Conservation (phyloP, 1,284 basidiomycete genomes). For the Apiotrichum laibachii region DNA sequence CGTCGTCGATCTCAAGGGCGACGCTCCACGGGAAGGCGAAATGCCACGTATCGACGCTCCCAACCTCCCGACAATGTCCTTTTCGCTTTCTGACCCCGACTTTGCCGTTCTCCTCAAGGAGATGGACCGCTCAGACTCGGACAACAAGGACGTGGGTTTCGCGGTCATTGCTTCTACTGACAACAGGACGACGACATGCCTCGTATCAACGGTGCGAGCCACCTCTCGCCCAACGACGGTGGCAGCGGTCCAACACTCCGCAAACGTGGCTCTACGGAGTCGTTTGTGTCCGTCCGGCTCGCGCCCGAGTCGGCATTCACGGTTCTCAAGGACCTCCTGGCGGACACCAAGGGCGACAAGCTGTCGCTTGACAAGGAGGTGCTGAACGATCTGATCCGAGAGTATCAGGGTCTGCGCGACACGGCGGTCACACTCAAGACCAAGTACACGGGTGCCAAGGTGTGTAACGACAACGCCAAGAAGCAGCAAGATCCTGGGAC, state of each 20-base stretch:
- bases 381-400: slow-evolving; percentile 67
- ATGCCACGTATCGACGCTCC: slow-evolving; percentile 44
- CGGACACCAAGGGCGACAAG: slow-evolving; percentile 63
- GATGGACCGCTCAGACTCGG: slow-evolving; percentile 23
- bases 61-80: slow-evolving; percentile 47
- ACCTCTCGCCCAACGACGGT: slow-evolving; percentile 32
- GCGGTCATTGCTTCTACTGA: neutral
- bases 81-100: slow-evolving; percentile 51
- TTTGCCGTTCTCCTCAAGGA: slow-evolving; percentile 50
- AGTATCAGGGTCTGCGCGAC: slow-evolving; percentile 66
- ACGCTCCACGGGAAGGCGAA: neutral
- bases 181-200: neutral
- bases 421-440: slow-evolving; percentile 67
- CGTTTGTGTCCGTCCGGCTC: slow-evolving; percentile 32
- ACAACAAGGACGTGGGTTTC: neutral
- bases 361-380: slow-evolving; percentile 72
- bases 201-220: slow-evolving; percentile 13
- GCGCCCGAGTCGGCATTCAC: slow-evolving; percentile 34
- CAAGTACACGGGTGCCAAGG: slow-evolving; percentile 83
- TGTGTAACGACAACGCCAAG: slow-evolving; percentile 49
- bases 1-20: neutral
- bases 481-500: neutral
- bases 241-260: slow-evolving; percentile 23
- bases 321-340: slow-evolving; percentile 53
- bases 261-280: slow-evolving; percentile 44